Conservation (phyloP, 2,329 filamentous ascomycete species). For the Trichophyton mentagrophytes region DNA sequence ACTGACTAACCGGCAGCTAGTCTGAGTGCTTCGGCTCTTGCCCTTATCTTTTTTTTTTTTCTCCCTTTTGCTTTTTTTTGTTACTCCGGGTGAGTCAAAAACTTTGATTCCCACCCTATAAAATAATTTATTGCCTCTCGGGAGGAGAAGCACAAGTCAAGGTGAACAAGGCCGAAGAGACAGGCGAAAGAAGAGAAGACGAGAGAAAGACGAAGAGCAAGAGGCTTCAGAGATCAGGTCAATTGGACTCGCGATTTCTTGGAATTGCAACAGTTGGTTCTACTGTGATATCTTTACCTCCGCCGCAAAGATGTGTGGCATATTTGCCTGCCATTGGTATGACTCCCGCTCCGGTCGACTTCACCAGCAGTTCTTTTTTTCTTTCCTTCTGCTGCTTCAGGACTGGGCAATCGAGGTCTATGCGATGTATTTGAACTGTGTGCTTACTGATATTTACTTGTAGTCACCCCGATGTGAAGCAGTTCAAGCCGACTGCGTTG, state of each 20-base stretch:
- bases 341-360: neutral
- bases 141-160: neutral
- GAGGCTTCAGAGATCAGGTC: neutral
- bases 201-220: neutral
- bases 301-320: slow-evolving; percentile 70
- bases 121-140: slow-evolving; percentile 5
- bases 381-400: neutral
- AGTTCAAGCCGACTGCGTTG: slow-evolving; percentile 91
- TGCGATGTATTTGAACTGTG: neutral
- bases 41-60: neutral
- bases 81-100: neutral
- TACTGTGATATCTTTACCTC: neutral
- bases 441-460: neutral
- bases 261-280: neutral
- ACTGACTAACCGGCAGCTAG: neutral
- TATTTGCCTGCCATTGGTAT: slow-evolving; percentile 88
- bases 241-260: neutral
- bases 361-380: neutral
- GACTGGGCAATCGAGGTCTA: neutral
- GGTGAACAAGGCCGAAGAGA: neutral
- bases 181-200: neutral
- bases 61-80: neutral
- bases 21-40: neutral
- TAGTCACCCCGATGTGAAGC: slow-evolving; percentile 80
- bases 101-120: slow-evolving; percentile 11